These are phyloP conservation scores for Acer negundo DNA, from an alignment of 345 rosid species.

Conservation along the genomic window DNA sequence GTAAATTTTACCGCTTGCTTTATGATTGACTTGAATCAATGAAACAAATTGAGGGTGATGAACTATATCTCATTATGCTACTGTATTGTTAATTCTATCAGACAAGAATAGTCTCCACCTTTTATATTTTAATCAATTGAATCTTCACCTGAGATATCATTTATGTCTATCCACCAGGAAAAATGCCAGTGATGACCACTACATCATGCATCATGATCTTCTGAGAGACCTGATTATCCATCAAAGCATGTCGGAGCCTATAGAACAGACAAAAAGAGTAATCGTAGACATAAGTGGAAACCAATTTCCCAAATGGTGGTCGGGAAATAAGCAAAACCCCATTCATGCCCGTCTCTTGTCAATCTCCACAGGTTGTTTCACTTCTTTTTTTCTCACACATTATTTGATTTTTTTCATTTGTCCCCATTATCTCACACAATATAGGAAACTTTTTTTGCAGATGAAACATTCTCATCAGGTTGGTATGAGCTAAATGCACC, in stretches of 20 bases:
- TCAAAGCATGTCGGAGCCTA: constrained; percentile 24
- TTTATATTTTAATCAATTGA: neutral
- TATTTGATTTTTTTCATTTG: neutral
- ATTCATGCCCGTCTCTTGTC: constrained; percentile 43
- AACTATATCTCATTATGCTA: neutral
- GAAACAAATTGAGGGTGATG: neutral
- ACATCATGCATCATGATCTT: constrained; percentile 49
- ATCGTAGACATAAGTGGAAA: constrained; percentile 37
- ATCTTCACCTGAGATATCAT: neutral
- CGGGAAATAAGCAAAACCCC: constrained; percentile 21
- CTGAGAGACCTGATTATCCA: constrained; percentile 45
- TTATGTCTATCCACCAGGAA: constrained; percentile 36
- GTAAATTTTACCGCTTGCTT: neutral
- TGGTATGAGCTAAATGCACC: constrained; percentile 49
- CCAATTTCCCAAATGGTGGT: constrained; percentile 51
- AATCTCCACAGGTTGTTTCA: constrained; percentile 43
- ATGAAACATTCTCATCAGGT: constrained; percentile 41
- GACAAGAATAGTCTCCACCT: neutral
- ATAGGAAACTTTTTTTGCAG: constrained; percentile 29
- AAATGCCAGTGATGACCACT: constrained; percentile 35
- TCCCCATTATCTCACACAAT: too few relatives aligned
- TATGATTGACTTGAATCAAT: neutral
- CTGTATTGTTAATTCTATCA: neutral
- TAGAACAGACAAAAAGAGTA: constrained; percentile 35
- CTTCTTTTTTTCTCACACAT: neutral